Conservation (phyloP, 2,329 filamentous ascomycete species). For the Talaromyces verruculosus region DNA sequence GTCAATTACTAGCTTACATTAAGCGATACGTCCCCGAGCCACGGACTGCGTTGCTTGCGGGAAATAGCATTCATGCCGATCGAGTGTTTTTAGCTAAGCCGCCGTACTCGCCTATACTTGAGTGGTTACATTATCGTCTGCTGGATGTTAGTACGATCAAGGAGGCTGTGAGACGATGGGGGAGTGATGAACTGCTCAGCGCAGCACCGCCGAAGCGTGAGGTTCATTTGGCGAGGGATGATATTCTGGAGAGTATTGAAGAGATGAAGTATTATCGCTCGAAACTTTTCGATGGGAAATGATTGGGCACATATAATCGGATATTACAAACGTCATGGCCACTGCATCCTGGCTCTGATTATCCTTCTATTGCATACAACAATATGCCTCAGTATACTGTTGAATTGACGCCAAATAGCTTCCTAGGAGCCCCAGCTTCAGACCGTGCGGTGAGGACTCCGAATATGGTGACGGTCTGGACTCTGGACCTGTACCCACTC, state of each 20-base stretch:
- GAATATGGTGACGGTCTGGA: background rate
- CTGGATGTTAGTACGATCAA: slow-evolving; percentile 91
- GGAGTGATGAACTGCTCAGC: slow-evolving; percentile 58
- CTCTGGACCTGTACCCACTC: background rate
- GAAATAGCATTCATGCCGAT: slow-evolving; percentile 92
- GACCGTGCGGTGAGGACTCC: background rate
- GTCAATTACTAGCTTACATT: slow-evolving; percentile 75
- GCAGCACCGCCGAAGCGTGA: slow-evolving; percentile 70
- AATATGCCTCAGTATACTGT: background rate
- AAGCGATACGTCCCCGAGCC: slow-evolving; percentile 66
- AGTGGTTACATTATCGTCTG: slow-evolving; percentile 84
- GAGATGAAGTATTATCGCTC: slow-evolving; percentile 83
- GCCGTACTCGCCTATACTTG: slow-evolving; percentile 71
- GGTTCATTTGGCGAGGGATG: slow-evolving; percentile 77
- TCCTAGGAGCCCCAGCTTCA: background rate
- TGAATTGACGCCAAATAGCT: background rate
- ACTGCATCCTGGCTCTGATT: background rate
- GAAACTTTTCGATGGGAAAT: slow-evolving; percentile 58
- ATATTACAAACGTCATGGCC: background rate
- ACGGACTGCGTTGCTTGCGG: slow-evolving; percentile 72
- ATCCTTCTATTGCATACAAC: background rate
- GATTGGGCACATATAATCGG: background rate
- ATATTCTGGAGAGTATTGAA: slow-evolving; percentile 92
- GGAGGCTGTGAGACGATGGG: slow-evolving; percentile 84
- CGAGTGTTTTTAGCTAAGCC: slow-evolving; percentile 71